phyloP scores from a whole-genome alignment of 208 protist genomes.

The Acanthamoeba royreba region DNA sequence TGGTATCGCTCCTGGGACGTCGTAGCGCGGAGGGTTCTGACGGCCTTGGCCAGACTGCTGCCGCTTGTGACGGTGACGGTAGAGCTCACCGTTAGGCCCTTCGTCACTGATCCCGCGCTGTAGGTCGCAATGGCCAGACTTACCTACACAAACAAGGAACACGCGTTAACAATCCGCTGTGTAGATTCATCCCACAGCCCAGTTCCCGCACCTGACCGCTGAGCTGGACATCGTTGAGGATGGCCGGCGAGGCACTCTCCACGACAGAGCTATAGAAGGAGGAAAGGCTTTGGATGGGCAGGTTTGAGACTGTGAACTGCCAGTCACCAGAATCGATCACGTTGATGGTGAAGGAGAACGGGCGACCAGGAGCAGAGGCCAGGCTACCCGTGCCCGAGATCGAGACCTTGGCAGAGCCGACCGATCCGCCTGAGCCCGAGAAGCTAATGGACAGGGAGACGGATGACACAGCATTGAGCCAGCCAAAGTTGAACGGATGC shows the following conservation, averaged over 20 bases:
- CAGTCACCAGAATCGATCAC: not conserved
- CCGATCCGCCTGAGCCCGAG: not conserved
- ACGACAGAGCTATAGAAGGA: not conserved
- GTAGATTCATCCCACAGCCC: no score
- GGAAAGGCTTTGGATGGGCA: not conserved
- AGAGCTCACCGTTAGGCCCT: not conserved
- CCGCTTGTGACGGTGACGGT: not conserved
- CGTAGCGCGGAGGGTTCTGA: not conserved
- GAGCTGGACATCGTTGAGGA: not conserved
- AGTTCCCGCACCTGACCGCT: no score
- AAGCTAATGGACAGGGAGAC: not conserved
- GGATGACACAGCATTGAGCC: not conserved
- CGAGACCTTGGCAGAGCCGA: not conserved
- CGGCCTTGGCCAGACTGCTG: not conserved
- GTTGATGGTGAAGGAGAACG: not conserved
- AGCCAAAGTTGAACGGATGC: not conserved
- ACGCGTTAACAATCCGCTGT: no score
- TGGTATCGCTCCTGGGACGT: not conserved
- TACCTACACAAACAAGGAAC: not conserved
- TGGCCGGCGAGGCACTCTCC: not conserved
- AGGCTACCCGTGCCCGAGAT: not conserved
- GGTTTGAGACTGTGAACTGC: not conserved
- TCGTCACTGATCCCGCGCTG: not conserved
- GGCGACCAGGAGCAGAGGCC: not conserved
- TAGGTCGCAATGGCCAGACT: not conserved